phyloP scores from a whole-genome alignment of 257 asterid genomes.

The Linaria vulgaris region DNA sequence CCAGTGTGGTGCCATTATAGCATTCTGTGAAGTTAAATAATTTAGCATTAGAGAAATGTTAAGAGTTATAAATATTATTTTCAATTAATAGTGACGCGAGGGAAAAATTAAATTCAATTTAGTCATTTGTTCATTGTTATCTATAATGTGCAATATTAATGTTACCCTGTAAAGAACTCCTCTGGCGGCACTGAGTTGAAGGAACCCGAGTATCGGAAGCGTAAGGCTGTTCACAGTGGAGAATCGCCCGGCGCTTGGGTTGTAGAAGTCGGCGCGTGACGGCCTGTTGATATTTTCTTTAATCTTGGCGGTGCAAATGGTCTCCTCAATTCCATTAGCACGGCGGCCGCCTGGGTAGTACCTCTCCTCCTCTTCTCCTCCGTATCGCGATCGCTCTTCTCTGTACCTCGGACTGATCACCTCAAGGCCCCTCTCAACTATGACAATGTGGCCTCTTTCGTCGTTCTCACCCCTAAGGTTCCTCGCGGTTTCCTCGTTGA shows the following conservation, averaged over 20 bases:
- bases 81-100: too few species aligned
- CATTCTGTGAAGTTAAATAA: too few species aligned
- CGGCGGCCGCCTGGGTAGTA: background rate
- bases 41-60: too few species aligned
- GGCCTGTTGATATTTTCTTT: slow-evolving; percentile 44
- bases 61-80: too few species aligned
- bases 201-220: slow-evolving; percentile 56
- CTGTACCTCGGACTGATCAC: slow-evolving; percentile 37
- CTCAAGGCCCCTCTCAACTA: slow-evolving; percentile 34
- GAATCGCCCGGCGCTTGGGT: slow-evolving; percentile 60
- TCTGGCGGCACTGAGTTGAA: slow-evolving; percentile 58
- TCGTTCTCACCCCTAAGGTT: slow-evolving; percentile 41
- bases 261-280: slow-evolving; percentile 59
- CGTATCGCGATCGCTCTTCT: slow-evolving; percentile 15
- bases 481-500: slow-evolving; percentile 45
- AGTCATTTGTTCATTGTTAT: too few species aligned
- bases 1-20: slow-evolving; percentile 68
- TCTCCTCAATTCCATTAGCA: slow-evolving; percentile 64
- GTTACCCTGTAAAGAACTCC: slow-evolving; percentile 59
- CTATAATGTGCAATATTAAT: too few species aligned
- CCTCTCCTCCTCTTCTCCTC: slow-evolving; percentile 17
- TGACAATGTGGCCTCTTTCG: slow-evolving; percentile 39
- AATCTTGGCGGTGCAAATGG: slow-evolving; percentile 52
- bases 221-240: slow-evolving; percentile 51
- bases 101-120: too few species aligned